Base-by-base conservation (phyloP, 1,139 yeast species). In the Lodderomyces jiufengensis region DNA sequence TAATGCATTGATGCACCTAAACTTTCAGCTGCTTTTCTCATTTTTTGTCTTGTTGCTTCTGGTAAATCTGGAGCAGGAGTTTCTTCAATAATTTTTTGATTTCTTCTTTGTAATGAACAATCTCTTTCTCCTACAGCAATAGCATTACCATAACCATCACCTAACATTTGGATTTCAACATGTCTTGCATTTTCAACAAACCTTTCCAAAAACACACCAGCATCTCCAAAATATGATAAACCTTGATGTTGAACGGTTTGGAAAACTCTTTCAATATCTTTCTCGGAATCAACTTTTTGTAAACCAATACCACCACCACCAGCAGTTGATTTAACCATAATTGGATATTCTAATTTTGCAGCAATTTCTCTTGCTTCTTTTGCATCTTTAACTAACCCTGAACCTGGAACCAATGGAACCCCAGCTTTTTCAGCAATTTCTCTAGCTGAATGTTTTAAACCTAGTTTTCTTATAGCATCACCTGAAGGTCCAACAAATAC, bases 281-380 rank as follows among this genome's bases (percentile, higher is more conserved):
- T 78, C 48, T 78, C 86, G 29, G 79, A 73, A 52, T 88, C 95
- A 42, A 90, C 97, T 57, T 88, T 84, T 58, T 88, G 97, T 50
- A 92, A 70, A 46, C 98, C 98, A 53, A 90, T 92, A 62, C 98
- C 98, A 59, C 98, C 98, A 52, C 98, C 98, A 58, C 98, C 98
- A 24, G 97, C 97, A 43, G 97, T 90, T 14, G 95, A 84, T 63
- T 92, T 92, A 37, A 92, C 85, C 97, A 92, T 92, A 30, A 92
- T 77, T 18, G 98, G 97, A 53, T 86, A 92, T 44, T 80, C 87
- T 38, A 92, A 70, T 48, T 76, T 66, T 15, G 76, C 80, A n/a
- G 97, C 97, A 45, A 82, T 76, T 42, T 66, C 71, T 41, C 70
- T 67, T 3, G 97, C 97, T 51, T 85, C 95, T 14, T 72, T 72